phyloP scores from a whole-genome alignment of 1,284 basidiomycete species.

The Papiliotrema terrestris region DNA sequence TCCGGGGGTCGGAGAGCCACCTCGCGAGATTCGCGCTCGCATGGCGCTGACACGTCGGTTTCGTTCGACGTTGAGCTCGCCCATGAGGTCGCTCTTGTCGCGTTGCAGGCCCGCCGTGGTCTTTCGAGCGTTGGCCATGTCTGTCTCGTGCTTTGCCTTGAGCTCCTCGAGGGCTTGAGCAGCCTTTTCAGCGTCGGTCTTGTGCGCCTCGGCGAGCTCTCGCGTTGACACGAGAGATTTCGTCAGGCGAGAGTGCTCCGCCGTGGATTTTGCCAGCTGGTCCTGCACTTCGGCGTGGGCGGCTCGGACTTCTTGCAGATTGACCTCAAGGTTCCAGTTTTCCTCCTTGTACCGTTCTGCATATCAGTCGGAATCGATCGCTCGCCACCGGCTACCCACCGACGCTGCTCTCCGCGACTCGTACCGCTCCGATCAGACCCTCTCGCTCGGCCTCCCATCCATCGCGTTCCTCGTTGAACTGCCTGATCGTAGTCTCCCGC shows the following conservation, averaged over 20 bases:
- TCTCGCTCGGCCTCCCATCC: conserved; percentile 68
- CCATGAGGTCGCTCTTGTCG: conserved; percentile 87
- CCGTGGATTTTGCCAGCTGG: conserved; percentile 66
- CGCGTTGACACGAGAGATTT: conserved; percentile 69
- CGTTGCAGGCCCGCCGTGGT: conserved; percentile 80
- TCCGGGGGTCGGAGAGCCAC: conserved; percentile 50
- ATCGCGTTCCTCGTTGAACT: conserved; percentile 82
- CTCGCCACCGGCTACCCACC: conserved; percentile 53
- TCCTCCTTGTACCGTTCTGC: conserved; percentile 84
- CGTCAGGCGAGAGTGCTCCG: conserved; percentile 76
- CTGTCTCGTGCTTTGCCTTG: conserved; percentile 84
- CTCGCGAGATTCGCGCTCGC: conserved; percentile 30
- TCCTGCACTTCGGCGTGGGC: conserved; percentile 67
- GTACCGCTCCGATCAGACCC: conserved; percentile 63
- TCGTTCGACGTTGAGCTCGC: conserved; percentile 70
- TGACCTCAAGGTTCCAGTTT: conserved; percentile 97
- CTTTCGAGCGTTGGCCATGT: conserved; percentile 83
- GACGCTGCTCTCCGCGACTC: conserved; percentile 70
- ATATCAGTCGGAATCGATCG: conserved; percentile 6
- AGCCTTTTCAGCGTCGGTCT: conserved; percentile 78
- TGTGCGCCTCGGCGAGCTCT: conserved; percentile 76
- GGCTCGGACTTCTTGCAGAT: conserved; percentile 77
- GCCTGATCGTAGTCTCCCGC: conserved; percentile 80
- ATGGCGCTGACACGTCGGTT: conserved; percentile 33
- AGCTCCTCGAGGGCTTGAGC: conserved; percentile 65